Evolutionary conservation across 2,329 filamentous ascomycete species (phyloP).

Genomic region (Emmonsiellopsis sp.): DNA sequence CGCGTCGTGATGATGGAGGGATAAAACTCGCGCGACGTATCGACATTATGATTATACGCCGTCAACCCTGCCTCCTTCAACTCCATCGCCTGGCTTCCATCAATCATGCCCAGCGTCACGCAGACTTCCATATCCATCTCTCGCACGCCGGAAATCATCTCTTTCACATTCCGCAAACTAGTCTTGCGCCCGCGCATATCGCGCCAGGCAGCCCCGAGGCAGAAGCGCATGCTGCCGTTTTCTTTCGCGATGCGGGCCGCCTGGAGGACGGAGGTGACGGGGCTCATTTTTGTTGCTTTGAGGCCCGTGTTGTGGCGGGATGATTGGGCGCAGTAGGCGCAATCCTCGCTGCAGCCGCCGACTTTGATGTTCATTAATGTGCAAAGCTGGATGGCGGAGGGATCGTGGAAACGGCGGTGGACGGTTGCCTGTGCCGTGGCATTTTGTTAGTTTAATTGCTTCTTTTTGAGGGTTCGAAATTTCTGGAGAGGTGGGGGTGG

Average conservation of each 20-base stretch:
- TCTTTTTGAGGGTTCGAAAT: no score
- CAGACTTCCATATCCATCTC: slow-evolving; percentile 82
- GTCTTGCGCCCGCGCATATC: slow-evolving; percentile 90
- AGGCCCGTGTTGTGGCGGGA: slow-evolving; percentile 71
- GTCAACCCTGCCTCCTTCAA: slow-evolving; percentile 77
- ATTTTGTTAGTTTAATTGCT: background rate
- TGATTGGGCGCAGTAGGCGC: slow-evolving; percentile 85
- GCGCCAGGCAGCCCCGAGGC: slow-evolving; percentile 89
- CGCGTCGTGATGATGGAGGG: slow-evolving; percentile 77
- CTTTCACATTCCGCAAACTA: slow-evolving; percentile 71
- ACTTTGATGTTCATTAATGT: slow-evolving; percentile 97
- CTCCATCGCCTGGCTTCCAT: slow-evolving; percentile 68
- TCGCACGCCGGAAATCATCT: slow-evolving; percentile 74
- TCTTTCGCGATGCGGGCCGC: slow-evolving; percentile 68
- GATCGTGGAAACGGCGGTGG: slow-evolving; percentile 78
- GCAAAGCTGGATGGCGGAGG: slow-evolving; percentile 78
- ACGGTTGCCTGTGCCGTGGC: slow-evolving; percentile 52
- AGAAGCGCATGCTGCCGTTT: slow-evolving; percentile 84
- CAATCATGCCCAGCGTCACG: slow-evolving; percentile 92
- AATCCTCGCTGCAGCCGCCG: slow-evolving; percentile 85
- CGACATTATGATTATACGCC: slow-evolving; percentile 90
- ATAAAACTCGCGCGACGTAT: slow-evolving; percentile 84
- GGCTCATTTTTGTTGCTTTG: slow-evolving; percentile 68
- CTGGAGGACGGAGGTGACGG: slow-evolving; percentile 70
- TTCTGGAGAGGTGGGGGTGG: background rate